Evolutionary conservation across 805 yeast species (phyloP).

Genomic region (Gaillardinia entomophila): DNA sequence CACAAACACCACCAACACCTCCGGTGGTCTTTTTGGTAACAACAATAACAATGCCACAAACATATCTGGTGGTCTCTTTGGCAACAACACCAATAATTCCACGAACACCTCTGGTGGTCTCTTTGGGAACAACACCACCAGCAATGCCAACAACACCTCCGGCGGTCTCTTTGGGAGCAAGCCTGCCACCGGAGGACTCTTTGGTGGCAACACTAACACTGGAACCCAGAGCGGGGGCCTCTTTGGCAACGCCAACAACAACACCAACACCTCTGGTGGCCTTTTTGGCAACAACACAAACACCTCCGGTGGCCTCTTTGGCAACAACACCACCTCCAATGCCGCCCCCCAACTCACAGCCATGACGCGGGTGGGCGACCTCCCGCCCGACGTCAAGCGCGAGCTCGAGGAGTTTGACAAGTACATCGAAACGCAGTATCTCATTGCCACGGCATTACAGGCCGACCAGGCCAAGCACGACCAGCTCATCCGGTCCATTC

Average conservation of each 20-base stretch:
- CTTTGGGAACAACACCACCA: conserved; percentile 5
- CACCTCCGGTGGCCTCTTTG: conserved; percentile 22
- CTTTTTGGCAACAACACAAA: conserved; percentile 21
- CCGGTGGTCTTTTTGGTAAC: conserved; percentile 3
- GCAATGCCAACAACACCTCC: conserved; percentile 2
- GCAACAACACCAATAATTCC: conserved; percentile 1
- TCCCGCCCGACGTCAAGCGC: conserved; percentile 64
- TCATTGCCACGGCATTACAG: conserved; percentile 62
- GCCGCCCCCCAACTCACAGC: conserved; percentile 53
- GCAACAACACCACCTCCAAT: conserved; percentile 35
- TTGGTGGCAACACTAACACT: conserved; percentile 13
- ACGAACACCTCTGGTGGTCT: conserved; percentile 3
- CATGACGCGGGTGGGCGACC: conserved; percentile 68
- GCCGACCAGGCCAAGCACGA: conserved; percentile 58
- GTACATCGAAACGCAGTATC: conserved; percentile 68
- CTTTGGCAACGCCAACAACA: conserved; percentile 6
- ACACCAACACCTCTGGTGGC: conserved; percentile 7
- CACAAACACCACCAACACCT: conserved; percentile 1
- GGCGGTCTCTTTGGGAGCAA: background rate
- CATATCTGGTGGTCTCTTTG: conserved; percentile 3
- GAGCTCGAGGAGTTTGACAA: conserved; percentile 68
- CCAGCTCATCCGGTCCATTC: conserved; percentile 62
- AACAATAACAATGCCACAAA: background rate
- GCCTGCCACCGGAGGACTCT: conserved; percentile 10
- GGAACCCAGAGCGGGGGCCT: conserved; percentile 8